Evolutionary conservation across 257 asterid species (phyloP).

Genomic region (Plantago ovata): DNA sequence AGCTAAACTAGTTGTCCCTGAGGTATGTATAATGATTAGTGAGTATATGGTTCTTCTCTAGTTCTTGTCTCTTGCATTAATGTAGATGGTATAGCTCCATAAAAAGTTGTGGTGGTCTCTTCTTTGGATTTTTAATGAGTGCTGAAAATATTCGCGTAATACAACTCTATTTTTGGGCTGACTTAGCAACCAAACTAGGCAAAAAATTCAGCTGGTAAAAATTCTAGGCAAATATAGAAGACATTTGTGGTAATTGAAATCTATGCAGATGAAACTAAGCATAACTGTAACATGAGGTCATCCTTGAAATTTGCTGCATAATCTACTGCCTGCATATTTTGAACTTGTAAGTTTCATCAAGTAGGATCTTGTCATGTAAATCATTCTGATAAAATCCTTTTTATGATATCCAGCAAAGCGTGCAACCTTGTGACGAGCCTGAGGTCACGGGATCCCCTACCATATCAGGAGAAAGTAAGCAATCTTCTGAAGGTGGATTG

Average conservation of each 20-base stretch:
- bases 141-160: no score
- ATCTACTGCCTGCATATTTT: not conserved
- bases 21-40: conserved; percentile 35
- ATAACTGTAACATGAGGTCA: no score
- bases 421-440: conserved; percentile 37
- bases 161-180: no score
- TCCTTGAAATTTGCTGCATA: not conserved
- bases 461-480: conserved; percentile 39
- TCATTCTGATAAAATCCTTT: conserved; percentile 17
- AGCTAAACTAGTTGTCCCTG: conserved; percentile 49
- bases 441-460: conserved; percentile 39
- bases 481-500: conserved; percentile 53
- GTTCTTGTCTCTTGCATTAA: not conserved
- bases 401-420: conserved; percentile 39
- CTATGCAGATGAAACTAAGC: no score
- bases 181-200: no score
- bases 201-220: no score
- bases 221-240: no score
- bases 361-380: not conserved
- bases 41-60: not conserved
- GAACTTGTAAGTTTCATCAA: not conserved
- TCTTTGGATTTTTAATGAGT: no score
- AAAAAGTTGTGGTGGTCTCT: not conserved
- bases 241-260: no score
- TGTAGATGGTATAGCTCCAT: not conserved